phyloP scores from a whole-genome alignment of 257 asterid species.

The Penstemon barbatus region DNA sequence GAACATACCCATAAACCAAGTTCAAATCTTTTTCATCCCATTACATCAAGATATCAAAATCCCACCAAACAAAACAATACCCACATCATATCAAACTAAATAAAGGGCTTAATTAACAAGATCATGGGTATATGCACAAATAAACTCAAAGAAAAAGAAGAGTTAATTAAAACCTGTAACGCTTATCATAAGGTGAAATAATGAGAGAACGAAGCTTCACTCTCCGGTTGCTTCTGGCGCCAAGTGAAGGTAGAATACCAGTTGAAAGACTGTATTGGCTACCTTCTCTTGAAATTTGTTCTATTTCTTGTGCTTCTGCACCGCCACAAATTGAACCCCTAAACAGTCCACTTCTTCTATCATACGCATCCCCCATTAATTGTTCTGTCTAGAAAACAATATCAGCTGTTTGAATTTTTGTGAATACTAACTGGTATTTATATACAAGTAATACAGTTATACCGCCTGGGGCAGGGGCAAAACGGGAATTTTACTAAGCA shows the following conservation, averaged over 20 bases:
- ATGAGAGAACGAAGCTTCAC: conserved; percentile 44
- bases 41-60: neutral
- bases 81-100: neutral
- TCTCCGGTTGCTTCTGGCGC: conserved; percentile 44
- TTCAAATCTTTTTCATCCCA: neutral
- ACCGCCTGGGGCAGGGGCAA: too few species aligned
- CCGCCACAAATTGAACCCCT: conserved; percentile 41
- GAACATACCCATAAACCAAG: neutral
- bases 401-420: neutral
- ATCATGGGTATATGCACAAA: conserved; percentile 12
- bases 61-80: neutral
- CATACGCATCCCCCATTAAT: conserved; percentile 26
- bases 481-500: too few species aligned
- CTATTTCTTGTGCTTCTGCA: conserved; percentile 29
- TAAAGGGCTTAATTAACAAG: neutral
- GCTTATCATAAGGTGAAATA: conserved; percentile 54
- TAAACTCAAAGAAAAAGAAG: neutral
- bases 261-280: conserved; percentile 51
- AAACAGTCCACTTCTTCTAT: conserved; percentile 19
- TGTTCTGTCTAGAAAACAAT: neutral
- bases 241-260: conserved; percentile 57
- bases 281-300: conserved; percentile 42
- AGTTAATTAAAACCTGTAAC: conserved; percentile 44
- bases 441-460: neutral
- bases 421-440: neutral